These are phyloP conservation scores for Eucalyptus sp. DNA, from an alignment of 345 rosid genomes.

Conservation along the genomic window DNA sequence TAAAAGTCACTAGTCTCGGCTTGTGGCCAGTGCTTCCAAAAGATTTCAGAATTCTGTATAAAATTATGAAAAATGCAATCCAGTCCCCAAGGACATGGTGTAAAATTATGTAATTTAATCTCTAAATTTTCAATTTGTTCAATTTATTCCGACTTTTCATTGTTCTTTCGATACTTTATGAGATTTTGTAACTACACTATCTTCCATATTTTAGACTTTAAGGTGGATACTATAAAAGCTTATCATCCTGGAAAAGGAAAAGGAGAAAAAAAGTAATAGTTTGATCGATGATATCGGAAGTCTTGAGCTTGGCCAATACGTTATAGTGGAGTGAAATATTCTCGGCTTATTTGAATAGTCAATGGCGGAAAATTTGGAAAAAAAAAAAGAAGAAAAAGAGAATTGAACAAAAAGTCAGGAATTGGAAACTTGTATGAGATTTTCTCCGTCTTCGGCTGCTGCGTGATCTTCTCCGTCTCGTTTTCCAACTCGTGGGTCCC, in stretches of 20 bases:
- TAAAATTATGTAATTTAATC: neutral
- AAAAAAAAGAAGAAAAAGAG: neutral
- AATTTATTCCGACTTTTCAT: neutral
- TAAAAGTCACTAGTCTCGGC: neutral
- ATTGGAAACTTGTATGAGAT: neutral
- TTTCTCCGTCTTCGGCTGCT: neutral
- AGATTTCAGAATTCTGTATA: neutral
- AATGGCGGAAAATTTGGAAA: neutral
- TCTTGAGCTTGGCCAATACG: neutral
- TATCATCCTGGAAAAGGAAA: neutral
- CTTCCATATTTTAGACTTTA: neutral
- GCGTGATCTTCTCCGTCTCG: neutral
- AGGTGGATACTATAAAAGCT: neutral
- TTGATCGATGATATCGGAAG: neutral
- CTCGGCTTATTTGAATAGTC: neutral
- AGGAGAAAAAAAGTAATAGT: neutral
- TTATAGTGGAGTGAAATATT: neutral
- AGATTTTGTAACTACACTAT: neutral
- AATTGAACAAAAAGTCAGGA: neutral
- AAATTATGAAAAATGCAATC: neutral
- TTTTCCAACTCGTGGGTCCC: neutral
- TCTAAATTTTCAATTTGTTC: rapidly evolving
- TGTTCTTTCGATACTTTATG: neutral
- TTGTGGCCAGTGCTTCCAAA: neutral
- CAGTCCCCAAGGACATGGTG: neutral